Evolutionary conservation across 352 stramenopile species (phyloP).

Genomic region (Phytophthora pini): DNA sequence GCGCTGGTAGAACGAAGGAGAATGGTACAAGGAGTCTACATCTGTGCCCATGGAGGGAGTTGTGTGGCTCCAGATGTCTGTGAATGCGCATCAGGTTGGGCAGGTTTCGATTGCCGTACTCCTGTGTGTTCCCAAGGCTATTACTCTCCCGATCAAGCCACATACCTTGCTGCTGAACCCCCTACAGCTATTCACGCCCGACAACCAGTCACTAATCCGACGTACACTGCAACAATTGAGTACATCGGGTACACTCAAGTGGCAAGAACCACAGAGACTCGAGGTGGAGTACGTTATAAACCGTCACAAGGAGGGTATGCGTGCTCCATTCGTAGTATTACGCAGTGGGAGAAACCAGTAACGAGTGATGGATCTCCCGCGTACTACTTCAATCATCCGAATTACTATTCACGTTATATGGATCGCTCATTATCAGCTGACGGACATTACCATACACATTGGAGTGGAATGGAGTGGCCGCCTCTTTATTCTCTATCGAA

Average conservation of each 20-base stretch:
- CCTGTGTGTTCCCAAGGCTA: conserved; percentile 95
- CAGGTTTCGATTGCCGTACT: conserved; percentile 97
- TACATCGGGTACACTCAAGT: conserved; percentile 58
- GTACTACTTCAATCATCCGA: conserved; percentile 93
- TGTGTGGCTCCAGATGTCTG: conserved; percentile 94
- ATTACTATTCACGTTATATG: conserved; percentile 98
- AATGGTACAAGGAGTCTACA: conserved; percentile 93
- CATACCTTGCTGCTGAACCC: conserved; percentile 82
- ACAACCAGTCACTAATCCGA: conserved; percentile 70
- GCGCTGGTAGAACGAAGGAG: conserved; percentile 87
- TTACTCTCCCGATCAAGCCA: conserved; percentile 81
- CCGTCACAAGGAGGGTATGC: conserved; percentile 92
- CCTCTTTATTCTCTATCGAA: conserved; percentile 90
- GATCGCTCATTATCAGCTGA: conserved; percentile 83
- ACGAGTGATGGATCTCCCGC: conserved; percentile 58
- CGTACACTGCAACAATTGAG: conserved; percentile 64
- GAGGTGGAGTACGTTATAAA: conserved; percentile 68
- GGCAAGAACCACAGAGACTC: conserved; percentile 38
- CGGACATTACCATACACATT: conserved; percentile 87
- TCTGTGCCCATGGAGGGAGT: conserved; percentile 94
- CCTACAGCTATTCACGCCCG: conserved; percentile 44
- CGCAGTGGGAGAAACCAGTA: conserved; percentile 93
- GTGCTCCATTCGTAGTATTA: conserved; percentile 94
- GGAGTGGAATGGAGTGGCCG: conserved; percentile 92
- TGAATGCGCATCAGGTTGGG: conserved; percentile 91